These are phyloP conservation scores for Lepidium didymum DNA, from an alignment of 345 rosid species.

Conservation along the genomic window DNA sequence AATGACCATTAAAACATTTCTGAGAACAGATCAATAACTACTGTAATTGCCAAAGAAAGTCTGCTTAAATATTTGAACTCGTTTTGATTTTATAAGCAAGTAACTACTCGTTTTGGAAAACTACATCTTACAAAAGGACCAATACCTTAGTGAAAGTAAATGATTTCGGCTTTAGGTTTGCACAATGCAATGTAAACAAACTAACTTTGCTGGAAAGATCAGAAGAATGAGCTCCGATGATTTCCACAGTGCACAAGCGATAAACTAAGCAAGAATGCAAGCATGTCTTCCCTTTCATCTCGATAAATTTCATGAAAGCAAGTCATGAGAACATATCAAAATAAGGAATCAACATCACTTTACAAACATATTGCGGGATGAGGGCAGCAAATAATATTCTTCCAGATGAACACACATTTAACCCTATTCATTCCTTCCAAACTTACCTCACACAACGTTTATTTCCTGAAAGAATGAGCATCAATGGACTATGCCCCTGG, in stretches of 20 bases:
- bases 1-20: neutral
- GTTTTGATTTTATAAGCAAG: neutral
- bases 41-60: neutral
- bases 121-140: neutral
- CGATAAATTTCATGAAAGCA: neutral
- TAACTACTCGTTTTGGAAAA: neutral
- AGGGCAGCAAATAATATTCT: neutral
- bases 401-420: neutral
- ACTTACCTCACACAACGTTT: constrained; percentile 2
- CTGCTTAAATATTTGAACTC: neutral
- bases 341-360: neutral
- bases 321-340: constrained; percentile 3
- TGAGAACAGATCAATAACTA: neutral
- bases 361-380: neutral
- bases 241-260: neutral
- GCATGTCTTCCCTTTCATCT: neutral
- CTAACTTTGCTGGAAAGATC: neutral
- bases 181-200: neutral
- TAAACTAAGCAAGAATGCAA: neutral
- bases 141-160: neutral
- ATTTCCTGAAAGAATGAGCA: neutral
- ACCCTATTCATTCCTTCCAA: neutral
- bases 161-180: neutral
- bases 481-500: neutral
- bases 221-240: neutral